Percentiles rank a stretch among this genome's conserved stretches.
phyloP scores from a whole-genome alignment of 192 early-diverging fungal species.

The Coemansia brasiliensis region DNA sequence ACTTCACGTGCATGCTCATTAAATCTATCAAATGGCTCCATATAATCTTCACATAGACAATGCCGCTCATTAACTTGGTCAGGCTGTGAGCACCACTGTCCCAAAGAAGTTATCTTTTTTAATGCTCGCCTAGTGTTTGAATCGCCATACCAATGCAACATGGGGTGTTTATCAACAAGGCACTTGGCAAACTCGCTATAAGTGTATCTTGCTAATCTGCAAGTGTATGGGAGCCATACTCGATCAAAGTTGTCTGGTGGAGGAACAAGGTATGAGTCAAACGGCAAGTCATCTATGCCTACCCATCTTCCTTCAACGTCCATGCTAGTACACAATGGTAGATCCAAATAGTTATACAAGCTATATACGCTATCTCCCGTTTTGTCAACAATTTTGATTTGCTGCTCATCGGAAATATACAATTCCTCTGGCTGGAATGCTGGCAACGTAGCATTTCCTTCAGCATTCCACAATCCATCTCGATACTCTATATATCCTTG shows the following conservation, averaged over 20 bases:
- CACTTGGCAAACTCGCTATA: conserved; percentile 48
- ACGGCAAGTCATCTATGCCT: conserved; percentile 12
- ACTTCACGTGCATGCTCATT: conserved; percentile 4
- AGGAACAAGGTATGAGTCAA: conserved; percentile 5
- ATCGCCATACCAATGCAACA: conserved; percentile 54
- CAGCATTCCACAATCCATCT: conserved; percentile 9
- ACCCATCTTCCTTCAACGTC: conserved; percentile 55
- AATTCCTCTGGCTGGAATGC: neutral
- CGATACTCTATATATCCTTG: conserved; percentile 7
- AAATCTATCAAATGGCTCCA: conserved; percentile 6
- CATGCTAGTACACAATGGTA: conserved; percentile 46
- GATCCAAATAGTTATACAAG: conserved; percentile 25
- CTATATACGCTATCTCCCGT: conserved; percentile 1
- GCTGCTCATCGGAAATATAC: neutral
- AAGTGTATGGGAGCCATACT: conserved; percentile 56
- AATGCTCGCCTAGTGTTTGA: conserved; percentile 52
- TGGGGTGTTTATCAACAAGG: conserved; percentile 27
- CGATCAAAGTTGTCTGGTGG: conserved; percentile 28
- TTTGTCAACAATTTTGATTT: neutral
- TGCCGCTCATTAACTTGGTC: conserved; percentile 9
- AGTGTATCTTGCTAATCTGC: conserved; percentile 32
- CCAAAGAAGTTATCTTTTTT: conserved; percentile 53
- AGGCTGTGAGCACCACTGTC: conserved; percentile 40
- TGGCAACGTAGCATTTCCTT: conserved; percentile 3
- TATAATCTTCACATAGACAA: conserved; percentile 57